phyloP scores from a whole-genome alignment of 305 asterid species.

The Lippia alba region DNA sequence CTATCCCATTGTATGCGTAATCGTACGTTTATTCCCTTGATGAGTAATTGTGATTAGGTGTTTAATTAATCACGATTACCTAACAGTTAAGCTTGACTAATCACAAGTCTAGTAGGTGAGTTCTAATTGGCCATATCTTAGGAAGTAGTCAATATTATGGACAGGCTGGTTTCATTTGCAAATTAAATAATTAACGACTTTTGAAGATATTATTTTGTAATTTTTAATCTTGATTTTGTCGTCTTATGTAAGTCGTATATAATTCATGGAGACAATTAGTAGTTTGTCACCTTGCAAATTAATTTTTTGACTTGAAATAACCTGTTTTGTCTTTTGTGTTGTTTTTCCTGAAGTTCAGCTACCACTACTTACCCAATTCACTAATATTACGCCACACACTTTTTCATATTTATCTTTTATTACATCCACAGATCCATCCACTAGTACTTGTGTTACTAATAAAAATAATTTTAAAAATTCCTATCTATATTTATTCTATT shows the following conservation, averaged over 20 bases:
- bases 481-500: too few relatives aligned
- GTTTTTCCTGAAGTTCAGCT: constrained; percentile 30
- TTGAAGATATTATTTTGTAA: constrained; percentile 29
- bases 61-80: constrained; percentile 27
- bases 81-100: constrained; percentile 30
- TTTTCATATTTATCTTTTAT: too few relatives aligned
- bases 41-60: constrained; percentile 19
- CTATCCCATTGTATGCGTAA: background rate
- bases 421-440: too few relatives aligned
- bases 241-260: constrained; percentile 17
- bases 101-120: constrained; percentile 31
- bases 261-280: constrained; percentile 37
- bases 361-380: background rate
- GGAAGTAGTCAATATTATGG: constrained; percentile 42
- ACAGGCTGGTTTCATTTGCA: constrained; percentile 43
- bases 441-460: too few relatives aligned
- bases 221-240: constrained; percentile 28
- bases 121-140: constrained; percentile 29
- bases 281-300: constrained; percentile 31
- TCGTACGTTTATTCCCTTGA: background rate
- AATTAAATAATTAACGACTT: constrained; percentile 37
- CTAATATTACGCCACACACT: background rate
- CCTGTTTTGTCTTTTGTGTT: constrained; percentile 37
- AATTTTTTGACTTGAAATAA: constrained; percentile 24
- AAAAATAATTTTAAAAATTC: too few relatives aligned